Percentiles rank a stretch among this genome's conserved stretches.
Evolutionary conservation across 2,329 filamentous ascomycete genomes (phyloP).

Genomic region (Hymenoscyphus albidus): DNA sequence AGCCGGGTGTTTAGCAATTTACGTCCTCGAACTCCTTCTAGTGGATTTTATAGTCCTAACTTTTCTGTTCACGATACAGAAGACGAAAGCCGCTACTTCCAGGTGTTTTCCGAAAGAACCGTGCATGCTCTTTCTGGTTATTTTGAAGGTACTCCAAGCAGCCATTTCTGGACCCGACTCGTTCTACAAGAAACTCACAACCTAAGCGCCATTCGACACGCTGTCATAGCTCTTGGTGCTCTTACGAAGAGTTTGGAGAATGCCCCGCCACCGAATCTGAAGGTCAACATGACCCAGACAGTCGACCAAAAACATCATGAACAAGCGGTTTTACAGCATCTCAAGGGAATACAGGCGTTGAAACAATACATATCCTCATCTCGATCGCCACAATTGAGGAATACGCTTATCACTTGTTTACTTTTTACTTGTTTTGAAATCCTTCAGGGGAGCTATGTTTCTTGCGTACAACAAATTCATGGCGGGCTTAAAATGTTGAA

Average conservation of each 20-base stretch:
- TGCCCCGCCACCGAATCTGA: conserved; percentile 29
- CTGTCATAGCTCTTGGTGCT: conserved; percentile 63
- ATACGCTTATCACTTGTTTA: conserved; percentile 32
- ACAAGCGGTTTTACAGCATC: conserved; percentile 56
- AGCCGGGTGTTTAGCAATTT: conserved; percentile 20
- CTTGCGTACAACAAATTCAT: conserved; percentile 58
- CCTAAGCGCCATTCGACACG: conserved; percentile 58
- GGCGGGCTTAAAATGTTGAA: conserved; percentile 53
- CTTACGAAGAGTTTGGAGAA: conserved; percentile 60
- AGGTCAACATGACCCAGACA: conserved; percentile 37
- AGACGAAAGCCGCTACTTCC: conserved; percentile 57
- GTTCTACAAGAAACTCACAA: conserved; percentile 60
- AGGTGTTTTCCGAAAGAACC: conserved; percentile 56
- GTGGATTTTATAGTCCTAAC: conserved; percentile 22
- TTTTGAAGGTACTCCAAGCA: conserved; percentile 47
- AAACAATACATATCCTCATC: conserved; percentile 43
- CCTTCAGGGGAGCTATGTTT: conserved; percentile 47
- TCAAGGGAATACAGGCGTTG: conserved; percentile 52
- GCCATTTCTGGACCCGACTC: conserved; percentile 57
- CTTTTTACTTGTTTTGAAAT: conserved; percentile 34
- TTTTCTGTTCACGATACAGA: conserved; percentile 47
- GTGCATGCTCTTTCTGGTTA: conserved; percentile 61
- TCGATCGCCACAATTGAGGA: conserved; percentile 40
- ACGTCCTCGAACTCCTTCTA: conserved; percentile 32
- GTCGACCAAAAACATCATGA: conserved; percentile 52